Evolutionary conservation across 768 basidiomycete species (phyloP).

Genomic region (Naganishia friedmannii): DNA sequence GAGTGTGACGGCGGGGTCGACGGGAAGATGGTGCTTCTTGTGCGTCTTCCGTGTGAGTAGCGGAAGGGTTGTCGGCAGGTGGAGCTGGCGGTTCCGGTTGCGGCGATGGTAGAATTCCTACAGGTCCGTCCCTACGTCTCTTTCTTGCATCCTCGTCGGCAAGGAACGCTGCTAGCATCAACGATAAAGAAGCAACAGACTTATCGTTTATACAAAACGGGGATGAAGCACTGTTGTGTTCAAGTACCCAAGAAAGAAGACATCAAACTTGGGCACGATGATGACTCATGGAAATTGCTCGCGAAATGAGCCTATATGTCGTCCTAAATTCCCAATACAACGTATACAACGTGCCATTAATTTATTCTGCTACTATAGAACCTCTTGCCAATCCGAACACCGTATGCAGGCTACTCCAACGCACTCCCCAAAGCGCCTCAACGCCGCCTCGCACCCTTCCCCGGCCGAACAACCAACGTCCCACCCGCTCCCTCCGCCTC

Average conservation of each 20-base stretch:
- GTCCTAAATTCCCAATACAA: no score
- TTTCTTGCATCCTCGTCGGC: not conserved
- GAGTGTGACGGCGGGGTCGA: not conserved
- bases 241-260: no score
- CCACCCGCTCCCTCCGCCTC: not conserved
- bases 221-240: no score
- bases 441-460: not conserved
- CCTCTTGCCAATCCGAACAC: no score
- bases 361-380: no score
- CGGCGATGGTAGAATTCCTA: not conserved
- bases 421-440: not conserved
- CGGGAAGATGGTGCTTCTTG: not conserved
- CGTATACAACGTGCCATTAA: no score
- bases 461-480: slow-evolving; percentile 1
- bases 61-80: not conserved
- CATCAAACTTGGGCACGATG: no score
- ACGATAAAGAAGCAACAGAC: not conserved
- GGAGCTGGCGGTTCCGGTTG: not conserved
- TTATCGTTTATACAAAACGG: no score
- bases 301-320: no score
- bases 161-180: not conserved
- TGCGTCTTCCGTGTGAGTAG: not conserved
- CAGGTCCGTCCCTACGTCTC: not conserved
- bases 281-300: no score
- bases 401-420: no score